Evolutionary conservation across 2,329 filamentous ascomycete species (phyloP).

Genomic region (Pseudohalonectria lignicola): DNA sequence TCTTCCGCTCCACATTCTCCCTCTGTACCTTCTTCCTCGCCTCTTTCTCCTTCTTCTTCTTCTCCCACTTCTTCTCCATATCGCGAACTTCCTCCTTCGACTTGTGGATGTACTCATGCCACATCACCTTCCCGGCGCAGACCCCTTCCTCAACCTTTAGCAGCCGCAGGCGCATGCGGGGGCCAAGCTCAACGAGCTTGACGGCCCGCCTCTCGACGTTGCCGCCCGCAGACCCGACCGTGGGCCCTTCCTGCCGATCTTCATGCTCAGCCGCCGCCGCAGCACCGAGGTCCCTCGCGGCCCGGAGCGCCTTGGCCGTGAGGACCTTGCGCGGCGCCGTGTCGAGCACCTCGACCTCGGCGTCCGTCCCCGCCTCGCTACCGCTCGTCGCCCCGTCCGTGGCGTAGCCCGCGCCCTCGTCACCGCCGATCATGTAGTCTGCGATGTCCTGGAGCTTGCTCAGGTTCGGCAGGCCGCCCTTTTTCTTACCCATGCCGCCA

Average conservation of each 20-base stretch:
- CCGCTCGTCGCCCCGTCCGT: conserved; percentile 69
- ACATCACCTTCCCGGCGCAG: conserved; percentile 85
- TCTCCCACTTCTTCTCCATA: conserved; percentile 74
- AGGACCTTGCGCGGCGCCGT: conserved; percentile 52
- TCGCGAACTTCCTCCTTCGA: conserved; percentile 64
- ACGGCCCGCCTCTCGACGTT: conserved; percentile 76
- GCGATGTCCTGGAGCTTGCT: conserved; percentile 87
- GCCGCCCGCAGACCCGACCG: conserved; percentile 24
- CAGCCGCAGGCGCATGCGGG: conserved; percentile 76
- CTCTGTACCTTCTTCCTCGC: conserved; percentile 70
- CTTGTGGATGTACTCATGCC: conserved; percentile 94
- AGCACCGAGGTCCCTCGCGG: conserved; percentile 23
- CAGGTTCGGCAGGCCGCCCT: conserved; percentile 73
- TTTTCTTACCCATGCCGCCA: conserved; percentile 48
- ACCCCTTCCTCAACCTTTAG: conserved; percentile 95
- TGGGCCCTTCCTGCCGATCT: conserved; percentile 27
- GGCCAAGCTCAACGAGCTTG: conserved; percentile 85
- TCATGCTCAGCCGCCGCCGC: conserved; percentile 28
- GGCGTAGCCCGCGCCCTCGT: conserved; percentile 69
- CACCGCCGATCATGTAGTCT: conserved; percentile 84
- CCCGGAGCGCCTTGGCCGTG: conserved; percentile 36
- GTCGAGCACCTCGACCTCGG: conserved; percentile 79
- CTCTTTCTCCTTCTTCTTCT: conserved; percentile 70
- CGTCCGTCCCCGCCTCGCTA: conserved; percentile 87
- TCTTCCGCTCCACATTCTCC: conserved; percentile 84